Percentiles rank a stretch among this genome's conserved stretches.
Conservation (phyloP, 306 rosid genomes). For the Castanea mollissima region DNA sequence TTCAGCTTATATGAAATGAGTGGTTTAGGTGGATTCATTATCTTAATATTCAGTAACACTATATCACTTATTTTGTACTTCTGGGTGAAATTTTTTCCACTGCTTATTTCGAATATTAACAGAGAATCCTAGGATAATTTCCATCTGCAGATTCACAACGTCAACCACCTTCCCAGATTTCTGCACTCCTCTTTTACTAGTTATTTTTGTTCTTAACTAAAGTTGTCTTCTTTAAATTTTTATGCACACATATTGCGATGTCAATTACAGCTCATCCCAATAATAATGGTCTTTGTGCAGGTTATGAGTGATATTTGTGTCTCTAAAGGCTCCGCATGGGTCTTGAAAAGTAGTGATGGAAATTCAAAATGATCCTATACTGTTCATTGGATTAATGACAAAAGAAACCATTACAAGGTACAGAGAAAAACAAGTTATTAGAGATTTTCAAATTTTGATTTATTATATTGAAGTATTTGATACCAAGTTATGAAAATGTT, state of each 20-base stretch:
- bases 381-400: slow-evolving; percentile 2
- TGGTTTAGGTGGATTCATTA: too few relatives aligned
- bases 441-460: not conserved
- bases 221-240: not conserved
- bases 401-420: not conserved
- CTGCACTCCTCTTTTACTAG: too few relatives aligned
- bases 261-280: not conserved
- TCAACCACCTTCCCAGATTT: too few relatives aligned
- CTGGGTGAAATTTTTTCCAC: too few relatives aligned
- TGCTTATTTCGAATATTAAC: too few relatives aligned
- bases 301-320: slow-evolving; percentile 73
- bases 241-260: not conserved
- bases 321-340: slow-evolving; percentile 67
- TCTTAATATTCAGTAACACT: too few relatives aligned
- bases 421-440: not conserved
- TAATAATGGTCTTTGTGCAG: slow-evolving; percentile 38
- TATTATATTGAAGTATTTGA: not conserved
- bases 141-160: too few relatives aligned
- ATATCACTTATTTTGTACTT: too few relatives aligned
- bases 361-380: slow-evolving; percentile 27
- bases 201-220: not conserved
- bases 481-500: not conserved
- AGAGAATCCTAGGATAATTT: too few relatives aligned
- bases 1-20: too few relatives aligned
- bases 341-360: slow-evolving; percentile 64